Conservation (phyloP, 148 eudicot genomes). For the Mesembryanthemum crystallinum region DNA sequence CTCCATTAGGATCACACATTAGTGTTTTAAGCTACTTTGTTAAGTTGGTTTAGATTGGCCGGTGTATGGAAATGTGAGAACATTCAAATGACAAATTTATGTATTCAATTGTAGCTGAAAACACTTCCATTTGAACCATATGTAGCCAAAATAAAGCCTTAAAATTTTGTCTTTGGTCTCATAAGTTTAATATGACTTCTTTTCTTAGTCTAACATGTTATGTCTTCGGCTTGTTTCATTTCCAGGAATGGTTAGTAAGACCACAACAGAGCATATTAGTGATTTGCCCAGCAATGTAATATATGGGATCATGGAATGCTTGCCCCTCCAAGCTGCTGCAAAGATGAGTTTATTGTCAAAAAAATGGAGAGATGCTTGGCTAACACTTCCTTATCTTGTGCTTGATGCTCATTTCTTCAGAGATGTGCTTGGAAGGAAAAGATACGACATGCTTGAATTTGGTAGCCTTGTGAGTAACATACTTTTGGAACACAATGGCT, state of each 20-base stretch:
- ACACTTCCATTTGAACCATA: no score
- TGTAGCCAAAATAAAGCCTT: no score
- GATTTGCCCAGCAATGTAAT: constrained; percentile 23
- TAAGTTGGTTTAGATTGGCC: no score
- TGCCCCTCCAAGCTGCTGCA: constrained; percentile 31
- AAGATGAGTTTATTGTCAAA: constrained; percentile 25
- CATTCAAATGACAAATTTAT: no score
- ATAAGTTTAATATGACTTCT: no score
- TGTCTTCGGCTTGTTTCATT: no score
- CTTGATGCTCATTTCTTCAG: constrained; percentile 18
- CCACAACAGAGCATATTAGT: constrained; percentile 16
- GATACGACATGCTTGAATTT: not conserved
- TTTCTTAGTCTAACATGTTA: no score
- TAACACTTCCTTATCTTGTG: constrained; percentile 14
- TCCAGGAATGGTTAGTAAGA: not conserved
- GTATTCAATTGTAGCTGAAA: no score
- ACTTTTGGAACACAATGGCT: constrained; percentile 29
- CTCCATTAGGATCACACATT: no score
- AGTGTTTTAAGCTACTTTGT: no score
- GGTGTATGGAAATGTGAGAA: no score
- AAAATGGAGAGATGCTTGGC: constrained; percentile 30
- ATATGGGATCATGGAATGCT: constrained; percentile 18
- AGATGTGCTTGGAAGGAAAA: not conserved
- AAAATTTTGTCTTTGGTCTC: no score
- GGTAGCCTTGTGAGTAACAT: constrained; percentile 26